Percentiles rank a stretch among this genome's conserved stretches.
These are phyloP conservation scores for Elsinoe batatas DNA, from an alignment of 2,329 filamentous ascomycete genomes.

Conservation along the genomic window DNA sequence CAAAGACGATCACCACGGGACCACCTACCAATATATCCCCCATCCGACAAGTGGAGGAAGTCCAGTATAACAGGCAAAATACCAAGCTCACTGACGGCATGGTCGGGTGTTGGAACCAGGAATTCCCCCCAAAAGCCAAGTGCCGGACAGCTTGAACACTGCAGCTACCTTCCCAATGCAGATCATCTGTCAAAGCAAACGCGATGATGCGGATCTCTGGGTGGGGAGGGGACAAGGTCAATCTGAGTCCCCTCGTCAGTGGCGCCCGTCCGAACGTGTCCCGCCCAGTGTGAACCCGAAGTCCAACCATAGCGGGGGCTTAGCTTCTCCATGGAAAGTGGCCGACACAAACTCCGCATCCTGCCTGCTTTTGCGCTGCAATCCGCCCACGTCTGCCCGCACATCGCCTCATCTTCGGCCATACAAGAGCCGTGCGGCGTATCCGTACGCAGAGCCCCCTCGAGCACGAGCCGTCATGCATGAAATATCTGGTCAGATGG, in stretches of 20 bases:
- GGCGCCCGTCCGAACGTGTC: not conserved
- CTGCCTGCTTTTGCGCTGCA: too few species aligned
- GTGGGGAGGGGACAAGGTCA: not conserved
- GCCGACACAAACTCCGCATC: not conserved
- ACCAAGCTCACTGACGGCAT: slow-evolving; percentile 1
- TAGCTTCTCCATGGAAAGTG: not conserved
- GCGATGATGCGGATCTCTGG: slow-evolving; percentile 1
- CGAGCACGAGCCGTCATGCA: not conserved
- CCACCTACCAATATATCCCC: slow-evolving; percentile 1
- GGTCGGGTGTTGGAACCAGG: slow-evolving; percentile 3
- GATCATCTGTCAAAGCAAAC: slow-evolving; percentile 4
- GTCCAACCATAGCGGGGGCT: not conserved
- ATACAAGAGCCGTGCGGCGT: not conserved
- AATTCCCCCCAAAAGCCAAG: not conserved
- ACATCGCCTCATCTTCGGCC: not conserved
- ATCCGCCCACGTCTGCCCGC: not conserved
- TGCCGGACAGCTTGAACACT: too few species aligned
- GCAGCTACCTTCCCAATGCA: slow-evolving; percentile 7
- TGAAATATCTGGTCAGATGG: not conserved
- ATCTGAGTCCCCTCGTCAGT: not conserved
- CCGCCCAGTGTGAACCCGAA: not conserved
- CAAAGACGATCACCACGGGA: not conserved
- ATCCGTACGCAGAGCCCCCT: not conserved
- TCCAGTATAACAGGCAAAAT: not conserved
- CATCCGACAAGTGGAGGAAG: not conserved